phyloP scores from a whole-genome alignment of 2,329 filamentous ascomycete species.

The Aspergillus terreus region DNA sequence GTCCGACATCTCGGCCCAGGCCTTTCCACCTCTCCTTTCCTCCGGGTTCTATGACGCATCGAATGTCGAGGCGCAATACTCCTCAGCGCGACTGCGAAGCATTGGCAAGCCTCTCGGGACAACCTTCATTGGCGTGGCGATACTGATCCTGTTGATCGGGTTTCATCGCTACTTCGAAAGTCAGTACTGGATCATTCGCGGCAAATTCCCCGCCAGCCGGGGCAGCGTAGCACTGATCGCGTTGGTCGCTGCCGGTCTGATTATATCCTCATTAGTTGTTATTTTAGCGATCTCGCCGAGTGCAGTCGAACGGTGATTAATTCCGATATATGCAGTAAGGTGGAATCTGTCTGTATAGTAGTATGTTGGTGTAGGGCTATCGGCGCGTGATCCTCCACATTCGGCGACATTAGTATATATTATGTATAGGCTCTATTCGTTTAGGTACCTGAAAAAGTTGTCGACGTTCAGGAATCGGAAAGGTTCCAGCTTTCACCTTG shows the following conservation, averaged over 20 bases:
- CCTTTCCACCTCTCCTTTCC: conserved; percentile 18
- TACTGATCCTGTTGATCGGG: conserved; percentile 58
- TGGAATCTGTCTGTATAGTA: not conserved
- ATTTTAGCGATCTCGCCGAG: conserved; percentile 54
- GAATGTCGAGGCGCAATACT: conserved; percentile 13
- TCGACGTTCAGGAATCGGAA: too few relatives aligned
- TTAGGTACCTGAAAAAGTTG: too few relatives aligned
- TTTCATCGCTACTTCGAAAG: conserved; percentile 65
- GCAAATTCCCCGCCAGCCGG: conserved; percentile 62
- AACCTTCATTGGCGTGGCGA: conserved; percentile 60
- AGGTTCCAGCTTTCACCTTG: too few relatives aligned
- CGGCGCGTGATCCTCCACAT: too few relatives aligned
- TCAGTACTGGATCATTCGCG: conserved; percentile 64
- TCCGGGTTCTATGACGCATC: conserved; percentile 17
- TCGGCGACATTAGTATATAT: too few relatives aligned
- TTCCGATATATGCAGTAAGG: not conserved
- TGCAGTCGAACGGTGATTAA: conserved; percentile 25
- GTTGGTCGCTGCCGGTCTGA: conserved; percentile 53
- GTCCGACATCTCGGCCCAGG: conserved; percentile 10
- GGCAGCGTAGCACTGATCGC: conserved; percentile 60
- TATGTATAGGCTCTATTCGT: too few relatives aligned
- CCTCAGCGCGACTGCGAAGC: conserved; percentile 39
- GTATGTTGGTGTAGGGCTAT: too few relatives aligned
- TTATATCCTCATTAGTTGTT: conserved; percentile 57
- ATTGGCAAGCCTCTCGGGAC: conserved; percentile 61